Evolutionary conservation across 2,329 filamentous ascomycete genomes (phyloP).

Genomic region (Acephala macrosclerotiorum): DNA sequence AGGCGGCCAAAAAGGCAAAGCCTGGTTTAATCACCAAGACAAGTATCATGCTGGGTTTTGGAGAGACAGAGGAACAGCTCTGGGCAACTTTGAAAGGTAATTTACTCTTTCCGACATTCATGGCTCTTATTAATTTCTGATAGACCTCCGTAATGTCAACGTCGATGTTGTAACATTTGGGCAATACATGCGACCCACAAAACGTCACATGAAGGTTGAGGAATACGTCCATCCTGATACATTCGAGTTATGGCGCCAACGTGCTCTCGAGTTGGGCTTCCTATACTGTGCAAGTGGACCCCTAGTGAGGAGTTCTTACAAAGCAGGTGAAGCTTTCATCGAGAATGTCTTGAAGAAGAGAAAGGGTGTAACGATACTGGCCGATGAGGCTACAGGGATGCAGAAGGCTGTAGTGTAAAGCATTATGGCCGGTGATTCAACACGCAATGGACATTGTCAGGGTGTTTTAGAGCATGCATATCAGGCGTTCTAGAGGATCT

Average conservation of each 20-base stretch:
- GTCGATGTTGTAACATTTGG: slow-evolving; percentile 98
- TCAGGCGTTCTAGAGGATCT: slow-evolving; percentile 20
- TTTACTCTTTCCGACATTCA: slow-evolving; percentile 27
- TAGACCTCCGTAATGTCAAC: slow-evolving; percentile 78
- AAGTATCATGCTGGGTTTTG: slow-evolving; percentile 94
- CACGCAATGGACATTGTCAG: neutral
- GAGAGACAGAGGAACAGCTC: slow-evolving; percentile 88
- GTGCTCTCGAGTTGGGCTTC: slow-evolving; percentile 94
- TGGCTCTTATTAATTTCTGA: slow-evolving; percentile 25
- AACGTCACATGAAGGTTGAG: slow-evolving; percentile 95
- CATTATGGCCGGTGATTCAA: slow-evolving; percentile 18
- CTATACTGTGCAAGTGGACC: slow-evolving; percentile 95
- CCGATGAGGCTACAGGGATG: slow-evolving; percentile 39
- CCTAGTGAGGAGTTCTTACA: slow-evolving; percentile 93
- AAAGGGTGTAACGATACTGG: slow-evolving; percentile 38
- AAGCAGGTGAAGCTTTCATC: slow-evolving; percentile 97
- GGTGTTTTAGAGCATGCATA: slow-evolving; percentile 23
- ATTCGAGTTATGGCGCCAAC: slow-evolving; percentile 90
- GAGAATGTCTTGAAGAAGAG: slow-evolving; percentile 81
- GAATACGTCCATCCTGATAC: slow-evolving; percentile 91
- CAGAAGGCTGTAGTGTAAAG: slow-evolving; percentile 41
- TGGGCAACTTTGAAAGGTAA: slow-evolving; percentile 77
- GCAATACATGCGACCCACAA: slow-evolving; percentile 99
- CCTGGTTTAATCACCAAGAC: slow-evolving; percentile 94
- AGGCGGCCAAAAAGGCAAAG: slow-evolving; percentile 79